phyloP scores from a whole-genome alignment of 2,329 filamentous ascomycete genomes.

The Hymenoscyphus scutula region DNA sequence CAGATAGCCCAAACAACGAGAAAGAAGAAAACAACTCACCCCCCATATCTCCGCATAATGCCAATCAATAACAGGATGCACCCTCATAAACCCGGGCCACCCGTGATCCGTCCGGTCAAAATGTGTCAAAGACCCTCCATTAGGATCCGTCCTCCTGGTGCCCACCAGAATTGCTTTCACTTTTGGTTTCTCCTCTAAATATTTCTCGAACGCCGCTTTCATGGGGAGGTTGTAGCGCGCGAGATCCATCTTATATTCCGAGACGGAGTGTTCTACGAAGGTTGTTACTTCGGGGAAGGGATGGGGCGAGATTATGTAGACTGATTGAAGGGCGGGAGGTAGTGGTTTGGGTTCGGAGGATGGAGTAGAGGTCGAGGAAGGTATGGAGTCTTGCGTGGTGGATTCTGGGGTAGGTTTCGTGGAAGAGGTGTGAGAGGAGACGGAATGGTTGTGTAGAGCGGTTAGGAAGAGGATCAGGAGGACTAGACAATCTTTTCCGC shows the following conservation, averaged over 20 bases:
- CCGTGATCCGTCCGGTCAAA: constrained; percentile 86
- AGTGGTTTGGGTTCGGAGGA: constrained; percentile 22
- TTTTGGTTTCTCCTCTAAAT: constrained; percentile 61
- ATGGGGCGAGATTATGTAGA: constrained; percentile 84
- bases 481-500: constrained; percentile 96
- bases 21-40: constrained; percentile 52
- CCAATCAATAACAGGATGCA: constrained; percentile 98
- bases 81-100: constrained; percentile 89
- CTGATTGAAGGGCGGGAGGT: constrained; percentile 61
- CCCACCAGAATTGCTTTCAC: constrained; percentile 84
- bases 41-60: constrained; percentile 94
- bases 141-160: constrained; percentile 87
- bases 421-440: constrained; percentile 12
- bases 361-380: neutral
- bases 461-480: constrained; percentile 70
- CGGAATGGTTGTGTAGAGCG: constrained; percentile 35
- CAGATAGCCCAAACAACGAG: neutral
- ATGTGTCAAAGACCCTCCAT: constrained; percentile 72
- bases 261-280: constrained; percentile 70
- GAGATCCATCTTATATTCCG: constrained; percentile 72
- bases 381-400: neutral
- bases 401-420: neutral
- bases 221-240: constrained; percentile 75
- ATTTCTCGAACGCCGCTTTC: constrained; percentile 75
- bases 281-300: constrained; percentile 83